Evolutionary conservation across 768 basidiomycete genomes (phyloP).

Genomic region (Artomyces pyxidatus): DNA sequence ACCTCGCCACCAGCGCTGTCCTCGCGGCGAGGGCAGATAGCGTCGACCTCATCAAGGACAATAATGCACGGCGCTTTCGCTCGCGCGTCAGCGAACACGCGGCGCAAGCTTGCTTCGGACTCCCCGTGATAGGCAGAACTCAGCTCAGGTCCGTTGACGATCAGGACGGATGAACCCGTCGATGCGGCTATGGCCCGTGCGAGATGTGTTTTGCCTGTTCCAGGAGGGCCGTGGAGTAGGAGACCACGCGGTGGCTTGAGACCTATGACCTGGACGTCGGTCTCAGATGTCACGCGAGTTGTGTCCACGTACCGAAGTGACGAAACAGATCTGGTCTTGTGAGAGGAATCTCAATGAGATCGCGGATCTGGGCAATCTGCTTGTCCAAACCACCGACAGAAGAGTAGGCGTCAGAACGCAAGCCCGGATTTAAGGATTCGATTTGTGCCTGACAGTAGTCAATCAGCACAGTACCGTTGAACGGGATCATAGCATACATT

Average conservation of each 20-base stretch:
- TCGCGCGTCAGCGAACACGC: conserved; percentile 82
- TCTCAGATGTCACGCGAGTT: too few species aligned
- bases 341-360: conserved; percentile 81
- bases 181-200: conserved; percentile 91
- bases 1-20: conserved; percentile 91
- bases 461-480: too few species aligned
- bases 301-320: conserved; percentile 49
- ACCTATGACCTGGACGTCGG: too few species aligned
- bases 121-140: conserved; percentile 96
- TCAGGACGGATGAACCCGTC: conserved; percentile 78
- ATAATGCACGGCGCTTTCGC: conserved; percentile 84
- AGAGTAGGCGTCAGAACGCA: conserved; percentile 55
- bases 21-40: conserved; percentile 84
- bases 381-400: conserved; percentile 82
- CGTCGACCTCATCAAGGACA: conserved; percentile 94
- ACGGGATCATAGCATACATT: too few species aligned
- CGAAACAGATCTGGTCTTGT: conserved; percentile 74
- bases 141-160: conserved; percentile 92
- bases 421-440: conserved; percentile 37
- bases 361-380: conserved; percentile 80
- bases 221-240: conserved; percentile 90
- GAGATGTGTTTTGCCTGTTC: conserved; percentile 96
- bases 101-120: conserved; percentile 84
- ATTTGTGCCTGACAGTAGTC: too few species aligned
- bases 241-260: conserved; percentile 97